Evolutionary conservation across 495 filamentous ascomycete species (phyloP).

Genomic region (Baudoinia panamericana): DNA sequence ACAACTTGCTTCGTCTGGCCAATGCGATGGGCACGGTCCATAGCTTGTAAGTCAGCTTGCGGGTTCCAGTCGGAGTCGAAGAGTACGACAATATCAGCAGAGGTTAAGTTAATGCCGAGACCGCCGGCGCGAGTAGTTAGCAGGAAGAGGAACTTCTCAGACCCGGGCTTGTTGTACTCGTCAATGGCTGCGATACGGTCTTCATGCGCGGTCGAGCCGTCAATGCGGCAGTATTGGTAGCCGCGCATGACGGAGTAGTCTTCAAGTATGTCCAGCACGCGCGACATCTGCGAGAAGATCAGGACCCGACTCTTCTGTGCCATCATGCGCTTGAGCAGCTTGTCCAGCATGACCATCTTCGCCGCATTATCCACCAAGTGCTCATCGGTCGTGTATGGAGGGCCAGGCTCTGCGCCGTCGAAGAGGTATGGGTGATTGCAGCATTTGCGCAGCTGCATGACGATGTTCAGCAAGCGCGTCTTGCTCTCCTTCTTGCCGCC

Average conservation of each 20-base stretch:
- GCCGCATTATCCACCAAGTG: conserved; percentile 87
- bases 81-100: conserved; percentile 91
- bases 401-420: conserved; percentile 92
- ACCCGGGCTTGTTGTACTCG: conserved; percentile 90
- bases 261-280: conserved; percentile 91
- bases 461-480: conserved; percentile 95
- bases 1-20: conserved; percentile 97
- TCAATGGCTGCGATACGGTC: conserved; percentile 97
- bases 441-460: conserved; percentile 98
- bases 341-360: conserved; percentile 97
- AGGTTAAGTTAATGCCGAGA: conserved; percentile 95
- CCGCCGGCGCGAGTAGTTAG: conserved; percentile 95
- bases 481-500: conserved; percentile 97
- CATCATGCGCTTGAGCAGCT: conserved; percentile 72
- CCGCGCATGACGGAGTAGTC: conserved; percentile 95
- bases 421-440: conserved; percentile 99
- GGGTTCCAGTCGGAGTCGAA: conserved; percentile 99
- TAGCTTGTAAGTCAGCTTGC: conserved; percentile 94
- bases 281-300: conserved; percentile 99
- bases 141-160: conserved; percentile 94
- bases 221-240: conserved; percentile 94
- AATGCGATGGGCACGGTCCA: conserved; percentile 97
- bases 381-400: conserved; percentile 95
- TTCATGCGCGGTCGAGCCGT: conserved; percentile 93
- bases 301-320: conserved; percentile 79